Conservation (phyloP, 371 early-diverging fungal species). For the Zopfochytrium polystomum region DNA sequence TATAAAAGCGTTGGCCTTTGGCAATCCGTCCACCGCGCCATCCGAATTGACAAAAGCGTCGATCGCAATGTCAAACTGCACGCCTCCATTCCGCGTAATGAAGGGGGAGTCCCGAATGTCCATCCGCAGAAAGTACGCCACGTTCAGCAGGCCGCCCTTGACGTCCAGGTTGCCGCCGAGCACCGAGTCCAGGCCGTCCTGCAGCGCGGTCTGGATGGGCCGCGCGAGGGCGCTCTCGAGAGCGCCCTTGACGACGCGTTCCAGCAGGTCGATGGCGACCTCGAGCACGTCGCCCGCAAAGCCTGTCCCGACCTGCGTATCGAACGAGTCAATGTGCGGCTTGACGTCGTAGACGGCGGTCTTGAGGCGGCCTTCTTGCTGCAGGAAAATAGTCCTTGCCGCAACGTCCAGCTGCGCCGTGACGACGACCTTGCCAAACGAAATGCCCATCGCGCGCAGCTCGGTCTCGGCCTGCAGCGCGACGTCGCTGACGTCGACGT, state of each 20-base stretch:
- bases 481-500: conserved; percentile 11
- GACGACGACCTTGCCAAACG: conserved; percentile 7
- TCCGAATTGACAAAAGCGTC: conserved; percentile 13
- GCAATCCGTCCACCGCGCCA: too few species aligned
- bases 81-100: conserved; percentile 10
- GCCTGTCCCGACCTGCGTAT: conserved; percentile 14
- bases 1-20: too few species aligned
- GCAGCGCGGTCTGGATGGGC: conserved; percentile 5
- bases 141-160: conserved; percentile 6
- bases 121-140: conserved; percentile 10
- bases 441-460: conserved; percentile 5
- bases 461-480: conserved; percentile 11
- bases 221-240: conserved; percentile 1
- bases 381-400: conserved; percentile 7
- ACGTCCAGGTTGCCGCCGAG: conserved; percentile 14
- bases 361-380: conserved; percentile 4
- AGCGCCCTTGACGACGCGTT: background rate
- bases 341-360: conserved; percentile 17
- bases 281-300: conserved; percentile 12
- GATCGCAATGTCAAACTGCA: conserved; percentile 12
- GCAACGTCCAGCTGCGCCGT: conserved; percentile 3
- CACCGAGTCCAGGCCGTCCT: conserved; percentile 8
- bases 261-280: conserved; percentile 2
- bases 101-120: conserved; percentile 5
- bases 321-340: conserved; percentile 6